These are phyloP conservation scores for Rhododendron ovatum DNA, from an alignment of 148 eudicot genomes.

Conservation along the genomic window DNA sequence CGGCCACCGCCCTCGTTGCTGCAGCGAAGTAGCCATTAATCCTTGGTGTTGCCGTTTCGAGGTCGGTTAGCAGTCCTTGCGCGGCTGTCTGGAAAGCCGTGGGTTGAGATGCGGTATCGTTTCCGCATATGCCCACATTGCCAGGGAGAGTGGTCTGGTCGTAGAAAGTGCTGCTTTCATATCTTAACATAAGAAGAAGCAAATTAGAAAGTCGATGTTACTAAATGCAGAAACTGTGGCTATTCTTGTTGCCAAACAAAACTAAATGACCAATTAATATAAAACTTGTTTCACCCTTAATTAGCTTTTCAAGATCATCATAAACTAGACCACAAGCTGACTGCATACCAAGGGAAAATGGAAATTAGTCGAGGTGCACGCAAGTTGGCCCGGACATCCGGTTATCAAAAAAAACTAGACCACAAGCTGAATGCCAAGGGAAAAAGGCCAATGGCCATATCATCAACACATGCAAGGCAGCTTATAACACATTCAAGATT, in stretches of 20 bases:
- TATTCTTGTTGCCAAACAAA: not conserved
- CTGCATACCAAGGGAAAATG: not conserved
- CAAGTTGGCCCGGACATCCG: too few relatives aligned
- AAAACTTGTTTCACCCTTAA: not conserved
- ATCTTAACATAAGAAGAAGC: constrained; percentile 18
- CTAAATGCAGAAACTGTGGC: not conserved
- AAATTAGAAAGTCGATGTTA: not conserved
- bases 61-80: constrained; percentile 18
- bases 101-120: constrained; percentile 24
- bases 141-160: constrained; percentile 42
- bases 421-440: not conserved
- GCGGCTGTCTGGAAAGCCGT: constrained; percentile 18
- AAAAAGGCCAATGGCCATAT: not conserved
- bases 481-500: not conserved
- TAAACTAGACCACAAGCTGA: not conserved
- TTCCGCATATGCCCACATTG: constrained; percentile 31
- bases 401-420: not conserved
- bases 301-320: not conserved
- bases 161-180: constrained; percentile 39
- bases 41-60: constrained; percentile 30
- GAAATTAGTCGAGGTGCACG: not conserved
- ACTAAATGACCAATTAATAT: too few relatives aligned
- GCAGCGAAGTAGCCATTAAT: constrained; percentile 36
- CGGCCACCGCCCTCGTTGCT: constrained; percentile 12
- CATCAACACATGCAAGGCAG: not conserved